Percentiles rank a stretch among this genome's conserved stretches.
These are phyloP conservation scores for Scleromitrula shiraiana DNA, from an alignment of 2,329 filamentous ascomycete genomes.

Conservation along the genomic window DNA sequence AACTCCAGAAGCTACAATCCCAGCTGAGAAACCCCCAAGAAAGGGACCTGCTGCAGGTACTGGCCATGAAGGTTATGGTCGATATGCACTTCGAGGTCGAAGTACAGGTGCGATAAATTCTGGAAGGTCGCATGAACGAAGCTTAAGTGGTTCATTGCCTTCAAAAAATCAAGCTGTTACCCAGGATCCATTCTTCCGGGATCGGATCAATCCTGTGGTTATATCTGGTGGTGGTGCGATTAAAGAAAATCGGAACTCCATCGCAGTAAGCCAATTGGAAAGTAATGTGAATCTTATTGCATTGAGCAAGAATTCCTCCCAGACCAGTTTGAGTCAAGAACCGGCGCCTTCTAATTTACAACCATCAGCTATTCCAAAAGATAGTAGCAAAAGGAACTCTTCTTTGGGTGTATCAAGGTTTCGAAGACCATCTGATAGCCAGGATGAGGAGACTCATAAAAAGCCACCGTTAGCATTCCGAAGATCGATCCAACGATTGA, in stretches of 20 bases:
- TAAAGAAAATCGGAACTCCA: constrained; percentile 50
- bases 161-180: constrained; percentile 45
- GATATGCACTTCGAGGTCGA: constrained; percentile 51
- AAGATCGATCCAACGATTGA: constrained; percentile 46
- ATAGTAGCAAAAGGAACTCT: constrained; percentile 15
- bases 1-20: constrained; percentile 40
- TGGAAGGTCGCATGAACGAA: constrained; percentile 34
- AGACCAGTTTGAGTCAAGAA: constrained; percentile 27
- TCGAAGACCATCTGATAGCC: constrained; percentile 43
- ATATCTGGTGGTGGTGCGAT: constrained; percentile 55
- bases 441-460: constrained; percentile 44
- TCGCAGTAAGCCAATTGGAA: constrained; percentile 40
- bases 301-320: constrained; percentile 34
- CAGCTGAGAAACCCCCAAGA: constrained; percentile 50
- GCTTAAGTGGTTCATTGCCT: constrained; percentile 32
- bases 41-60: constrained; percentile 89
- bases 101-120: constrained; percentile 50
- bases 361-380: constrained; percentile 45
- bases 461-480: constrained; percentile 47
- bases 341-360: constrained; percentile 40
- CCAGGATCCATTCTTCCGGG: constrained; percentile 49
- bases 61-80: constrained; percentile 80
- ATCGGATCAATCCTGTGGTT: constrained; percentile 57
- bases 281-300: constrained; percentile 42
- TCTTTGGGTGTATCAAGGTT: constrained; percentile 13